Base-by-base conservation (phyloP, 805 yeast genomes). In the Spathaspora girioi region DNA sequence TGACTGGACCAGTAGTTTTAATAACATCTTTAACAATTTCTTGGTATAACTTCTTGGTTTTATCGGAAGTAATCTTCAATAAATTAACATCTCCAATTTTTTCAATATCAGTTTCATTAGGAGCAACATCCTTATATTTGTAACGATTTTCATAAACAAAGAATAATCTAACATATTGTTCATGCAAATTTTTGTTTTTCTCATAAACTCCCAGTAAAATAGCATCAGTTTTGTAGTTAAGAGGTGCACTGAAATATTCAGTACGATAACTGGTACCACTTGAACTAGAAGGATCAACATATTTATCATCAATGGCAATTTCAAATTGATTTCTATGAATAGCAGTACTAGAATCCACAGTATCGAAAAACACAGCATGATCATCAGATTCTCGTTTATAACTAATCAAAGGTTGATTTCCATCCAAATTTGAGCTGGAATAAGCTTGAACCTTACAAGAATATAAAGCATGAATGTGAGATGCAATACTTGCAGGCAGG, bases 361-460 rank as follows among this genome's bases (percentile, higher is more conserved):
- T 83, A 64, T 89, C 96, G 67, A 93, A 89, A 66, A 87, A 94
- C 35, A 90, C 94, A 1, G 97, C 97, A 63, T 90, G 96, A 65
- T 87, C 92, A 15, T 82, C 86, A 45, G 81, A 79, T 66, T 89
- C 92, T 56, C 91, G 79, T 65, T 85, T 86, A 67, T 90, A 89
- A 56, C 86, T 89, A 56, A 93, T 85, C 57, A 83, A 79, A 18
- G 86, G 85, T 55, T 73, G 71, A 14, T 57, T 54, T 15, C 50
- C 53, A 14, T 54, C 59, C 5, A 54, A 46, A 17, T 45, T 49
- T 45, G 55, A 64, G 43, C 60, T 59, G 23, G 67, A 62, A 52
- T 69, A 89, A 7, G 97, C 96, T 59, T 93, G 94, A 49, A 94
- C 80, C 67, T 94, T 94, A 51, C 97, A 92, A 32, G 97, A 89